A percentile compares a stretch with the other conserved stretches of the same genome.
Conservation (phyloP, 2,329 filamentous ascomycete genomes). For the Ophiostoma ips region DNA sequence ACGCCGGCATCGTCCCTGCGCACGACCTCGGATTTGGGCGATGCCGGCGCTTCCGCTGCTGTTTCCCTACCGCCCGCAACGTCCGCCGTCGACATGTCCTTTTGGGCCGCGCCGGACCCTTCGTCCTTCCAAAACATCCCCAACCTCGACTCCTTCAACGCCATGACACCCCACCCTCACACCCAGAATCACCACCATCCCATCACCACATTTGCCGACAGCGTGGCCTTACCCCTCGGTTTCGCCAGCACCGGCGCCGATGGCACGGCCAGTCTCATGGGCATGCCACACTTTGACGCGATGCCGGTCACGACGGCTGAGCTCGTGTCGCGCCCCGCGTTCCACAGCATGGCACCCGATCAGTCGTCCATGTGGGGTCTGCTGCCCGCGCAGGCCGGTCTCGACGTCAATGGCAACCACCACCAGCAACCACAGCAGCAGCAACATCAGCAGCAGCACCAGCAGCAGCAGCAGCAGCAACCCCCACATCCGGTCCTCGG, state of each 20-base stretch:
- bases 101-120: neutral
- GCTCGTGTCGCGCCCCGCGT: conserved; percentile 6
- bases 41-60: neutral
- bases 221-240: neutral
- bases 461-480: neutral
- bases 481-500: neutral
- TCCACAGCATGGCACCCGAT: conserved; percentile 6
- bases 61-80: neutral
- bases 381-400: neutral
- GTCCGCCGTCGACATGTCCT: conserved; percentile 3
- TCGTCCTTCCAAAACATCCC: conserved; percentile 1
- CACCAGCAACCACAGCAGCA: neutral
- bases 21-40: conserved; percentile 3
- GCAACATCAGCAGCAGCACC: neutral
- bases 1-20: conserved; percentile 3
- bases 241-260: neutral
- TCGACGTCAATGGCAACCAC: neutral
- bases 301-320: conserved; percentile 1
- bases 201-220: neutral
- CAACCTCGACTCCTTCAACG: conserved; percentile 2
- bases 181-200: neutral
- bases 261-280: neutral
- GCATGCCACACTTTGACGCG: neutral
- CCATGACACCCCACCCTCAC: neutral
- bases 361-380: conserved; percentile 3